Evolutionary conservation across 176 grass and related monocot species (phyloP).

Genomic region (Ensete ventricosum): DNA sequence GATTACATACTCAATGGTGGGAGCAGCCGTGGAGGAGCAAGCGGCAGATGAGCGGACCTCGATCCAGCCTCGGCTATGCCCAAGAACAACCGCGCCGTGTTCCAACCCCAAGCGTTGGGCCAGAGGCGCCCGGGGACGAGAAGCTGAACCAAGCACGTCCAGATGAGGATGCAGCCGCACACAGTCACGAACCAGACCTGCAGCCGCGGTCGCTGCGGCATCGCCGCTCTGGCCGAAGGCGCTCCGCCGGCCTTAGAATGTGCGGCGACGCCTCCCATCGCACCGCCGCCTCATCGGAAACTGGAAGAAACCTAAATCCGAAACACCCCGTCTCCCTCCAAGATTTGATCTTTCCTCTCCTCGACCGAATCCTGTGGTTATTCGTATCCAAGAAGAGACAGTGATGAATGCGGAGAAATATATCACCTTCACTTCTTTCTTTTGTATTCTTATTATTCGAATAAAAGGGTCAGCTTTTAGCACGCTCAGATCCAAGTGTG

Average conservation of each 20-base stretch:
- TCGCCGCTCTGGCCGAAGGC: background rate
- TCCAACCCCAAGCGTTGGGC: constrained; percentile 15
- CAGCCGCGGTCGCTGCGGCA: constrained; percentile 33
- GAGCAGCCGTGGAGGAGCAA: background rate
- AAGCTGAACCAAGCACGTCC: constrained; percentile 61
- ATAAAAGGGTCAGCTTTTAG: too few relatives aligned
- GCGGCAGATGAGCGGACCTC: background rate
- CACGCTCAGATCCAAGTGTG: too few relatives aligned
- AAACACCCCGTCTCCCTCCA: background rate
- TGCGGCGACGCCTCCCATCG: background rate
- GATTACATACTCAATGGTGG: constrained; percentile 8
- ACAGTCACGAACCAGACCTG: constrained; percentile 57
- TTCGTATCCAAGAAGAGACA: background rate
- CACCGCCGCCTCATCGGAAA: background rate
- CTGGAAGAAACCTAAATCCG: background rate
- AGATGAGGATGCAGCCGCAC: constrained; percentile 54
- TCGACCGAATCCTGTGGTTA: background rate
- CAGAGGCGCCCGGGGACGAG: constrained; percentile 46
- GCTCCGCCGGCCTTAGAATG: background rate
- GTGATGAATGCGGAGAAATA: background rate
- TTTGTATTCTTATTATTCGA: background rate
- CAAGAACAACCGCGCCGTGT: background rate
- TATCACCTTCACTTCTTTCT: background rate
- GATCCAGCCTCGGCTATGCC: background rate
- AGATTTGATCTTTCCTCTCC: background rate